phyloP scores from a whole-genome alignment of 352 stramenopile species.

The Phytophthora sp. region DNA sequence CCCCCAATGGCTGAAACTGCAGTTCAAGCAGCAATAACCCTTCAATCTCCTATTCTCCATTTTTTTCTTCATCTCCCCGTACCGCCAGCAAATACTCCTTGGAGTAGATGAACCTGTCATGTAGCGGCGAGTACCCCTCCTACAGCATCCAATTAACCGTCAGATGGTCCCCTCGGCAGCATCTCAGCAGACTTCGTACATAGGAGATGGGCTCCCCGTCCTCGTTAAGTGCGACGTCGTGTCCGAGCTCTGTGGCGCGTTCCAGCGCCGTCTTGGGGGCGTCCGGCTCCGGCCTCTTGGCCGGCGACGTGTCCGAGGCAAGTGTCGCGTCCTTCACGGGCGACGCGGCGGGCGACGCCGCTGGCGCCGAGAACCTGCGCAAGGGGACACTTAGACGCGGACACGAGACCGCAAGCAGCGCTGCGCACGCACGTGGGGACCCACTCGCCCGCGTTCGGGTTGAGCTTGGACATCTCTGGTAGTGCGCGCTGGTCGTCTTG shows the following conservation, averaged over 20 bases:
- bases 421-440: slow-evolving; percentile 62
- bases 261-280: slow-evolving; percentile 20
- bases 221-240: slow-evolving; percentile 24
- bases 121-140: slow-evolving; percentile 39
- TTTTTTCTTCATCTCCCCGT: background rate
- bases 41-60: background rate
- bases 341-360: slow-evolving; percentile 27
- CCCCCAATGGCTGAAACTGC: slow-evolving; percentile 67
- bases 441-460: slow-evolving; percentile 86
- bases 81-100: slow-evolving; percentile 68
- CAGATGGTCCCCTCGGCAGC: too few relatives aligned
- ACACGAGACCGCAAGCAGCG: background rate
- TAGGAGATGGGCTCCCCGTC: slow-evolving; percentile 42
- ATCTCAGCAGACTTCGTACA: too few relatives aligned
- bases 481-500: too few relatives aligned
- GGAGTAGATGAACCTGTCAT: slow-evolving; percentile 62
- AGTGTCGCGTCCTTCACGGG: slow-evolving; percentile 14
- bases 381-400: slow-evolving; percentile 4
- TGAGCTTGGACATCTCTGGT: slow-evolving; percentile 74
- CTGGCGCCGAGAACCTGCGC: slow-evolving; percentile 36
- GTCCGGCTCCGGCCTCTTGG: slow-evolving; percentile 13
- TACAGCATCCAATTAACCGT: background rate
- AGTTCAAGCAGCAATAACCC: background rate
- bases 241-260: slow-evolving; percentile 10
- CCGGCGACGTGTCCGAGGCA: background rate